These are phyloP conservation scores for Trichomonas gallinae DNA, from an alignment of 208 protist genomes.

Conservation along the genomic window DNA sequence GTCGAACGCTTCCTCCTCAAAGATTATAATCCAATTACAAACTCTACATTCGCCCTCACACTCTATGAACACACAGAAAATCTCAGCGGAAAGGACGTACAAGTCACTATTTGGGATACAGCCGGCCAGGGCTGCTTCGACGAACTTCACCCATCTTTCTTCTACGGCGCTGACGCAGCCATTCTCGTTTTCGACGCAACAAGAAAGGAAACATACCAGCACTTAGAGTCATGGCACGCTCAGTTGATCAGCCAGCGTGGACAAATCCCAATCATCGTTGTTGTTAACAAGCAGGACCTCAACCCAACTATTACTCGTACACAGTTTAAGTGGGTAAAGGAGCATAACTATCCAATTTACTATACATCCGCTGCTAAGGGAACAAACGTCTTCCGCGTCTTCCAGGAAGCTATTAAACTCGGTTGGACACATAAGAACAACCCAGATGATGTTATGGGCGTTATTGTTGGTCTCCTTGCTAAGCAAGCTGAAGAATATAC, in stretches of 20 bases:
- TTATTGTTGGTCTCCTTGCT: background rate
- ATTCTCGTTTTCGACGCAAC: slow-evolving; percentile 37
- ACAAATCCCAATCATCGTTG: slow-evolving; percentile 33
- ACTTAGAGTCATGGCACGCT: slow-evolving; percentile 31
- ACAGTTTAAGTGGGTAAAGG: background rate
- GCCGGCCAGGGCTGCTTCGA: slow-evolving; percentile 34
- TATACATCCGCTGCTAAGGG: background rate
- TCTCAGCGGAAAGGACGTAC: slow-evolving; percentile 24
- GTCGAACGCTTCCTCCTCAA: slow-evolving; percentile 34
- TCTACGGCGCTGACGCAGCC: slow-evolving; percentile 31
- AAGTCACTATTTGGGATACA: slow-evolving; percentile 34
- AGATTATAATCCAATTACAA: slow-evolving; percentile 33
- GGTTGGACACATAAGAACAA: slow-evolving; percentile 21
- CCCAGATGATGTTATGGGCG: slow-evolving; percentile 21
- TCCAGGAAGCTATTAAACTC: slow-evolving; percentile 14
- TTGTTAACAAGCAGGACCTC: slow-evolving; percentile 34
- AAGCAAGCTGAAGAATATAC: background rate
- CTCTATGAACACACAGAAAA: slow-evolving; percentile 32
- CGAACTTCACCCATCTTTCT: slow-evolving; percentile 34
- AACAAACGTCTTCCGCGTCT: background rate
- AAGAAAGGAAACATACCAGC: slow-evolving; percentile 38
- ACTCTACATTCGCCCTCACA: slow-evolving; percentile 35
- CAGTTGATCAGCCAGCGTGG: slow-evolving; percentile 25
- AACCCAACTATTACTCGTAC: background rate
- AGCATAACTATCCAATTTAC: background rate